Percentiles rank a stretch among this genome's conserved stretches.
phyloP scores from a whole-genome alignment of 2,329 filamentous ascomycete species.

The Cordyceps cateniannulata region DNA sequence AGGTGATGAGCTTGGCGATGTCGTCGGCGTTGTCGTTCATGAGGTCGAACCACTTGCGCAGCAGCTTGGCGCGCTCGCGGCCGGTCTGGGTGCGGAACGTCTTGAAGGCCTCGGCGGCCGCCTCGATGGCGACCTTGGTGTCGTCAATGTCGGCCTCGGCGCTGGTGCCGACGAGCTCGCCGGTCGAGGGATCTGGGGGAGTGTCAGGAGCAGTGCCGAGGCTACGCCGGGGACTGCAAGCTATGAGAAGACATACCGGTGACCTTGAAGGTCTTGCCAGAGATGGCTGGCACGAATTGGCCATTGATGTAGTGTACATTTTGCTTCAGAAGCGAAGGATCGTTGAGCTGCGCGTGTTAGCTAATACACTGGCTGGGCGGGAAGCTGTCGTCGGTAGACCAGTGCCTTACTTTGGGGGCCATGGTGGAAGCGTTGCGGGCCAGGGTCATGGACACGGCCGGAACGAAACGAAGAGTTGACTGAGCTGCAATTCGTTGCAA shows the following conservation, averaged over 20 bases:
- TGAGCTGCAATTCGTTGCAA: constrained; percentile 25
- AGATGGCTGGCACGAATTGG: constrained; percentile 80
- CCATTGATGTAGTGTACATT: constrained; percentile 83
- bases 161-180: constrained; percentile 71
- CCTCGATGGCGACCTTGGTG: constrained; percentile 72
- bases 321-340: constrained; percentile 76
- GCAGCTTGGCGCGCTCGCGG: constrained; percentile 65
- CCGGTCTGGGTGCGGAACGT: constrained; percentile 65
- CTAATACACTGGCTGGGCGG: background rate
- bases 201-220: background rate
- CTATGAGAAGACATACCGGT: constrained; percentile 40
- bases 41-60: constrained; percentile 77
- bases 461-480: constrained; percentile 26
- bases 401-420: constrained; percentile 27
- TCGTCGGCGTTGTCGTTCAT: constrained; percentile 75
- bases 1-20: constrained; percentile 74
- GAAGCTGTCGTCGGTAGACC: background rate
- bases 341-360: constrained; percentile 53
- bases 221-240: background rate
- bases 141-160: constrained; percentile 80
- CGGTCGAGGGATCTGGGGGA: constrained; percentile 72
- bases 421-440: constrained; percentile 40
- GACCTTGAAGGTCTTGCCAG: constrained; percentile 88
- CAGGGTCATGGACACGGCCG: constrained; percentile 20
- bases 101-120: constrained; percentile 70